phyloP scores from a whole-genome alignment of 1,139 yeast species.

The Blastobotrys petasosporus region DNA sequence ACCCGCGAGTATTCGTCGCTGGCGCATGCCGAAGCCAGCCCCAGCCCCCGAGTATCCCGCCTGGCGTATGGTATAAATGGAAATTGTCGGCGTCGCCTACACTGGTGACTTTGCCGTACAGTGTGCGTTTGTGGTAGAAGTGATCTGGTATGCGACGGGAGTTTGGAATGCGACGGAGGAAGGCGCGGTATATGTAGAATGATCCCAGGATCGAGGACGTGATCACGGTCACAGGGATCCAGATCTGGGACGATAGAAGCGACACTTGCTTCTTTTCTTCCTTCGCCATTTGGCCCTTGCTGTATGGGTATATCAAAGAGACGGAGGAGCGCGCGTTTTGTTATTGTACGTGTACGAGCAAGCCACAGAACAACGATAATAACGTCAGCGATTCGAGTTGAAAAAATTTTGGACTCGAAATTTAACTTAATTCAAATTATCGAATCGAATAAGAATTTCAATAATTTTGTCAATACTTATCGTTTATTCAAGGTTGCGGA shows the following conservation, averaged over 20 bases:
- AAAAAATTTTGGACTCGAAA: no score
- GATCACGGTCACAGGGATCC: constrained; percentile 24
- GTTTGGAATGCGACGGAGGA: constrained; percentile 31
- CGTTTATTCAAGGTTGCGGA: no score
- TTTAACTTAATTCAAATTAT: no score
- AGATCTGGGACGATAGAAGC: constrained; percentile 15
- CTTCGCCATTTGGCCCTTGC: no score
- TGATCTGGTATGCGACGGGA: constrained; percentile 28
- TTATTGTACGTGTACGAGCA: neutral
- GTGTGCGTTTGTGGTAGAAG: constrained; percentile 36
- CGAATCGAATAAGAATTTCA: no score
- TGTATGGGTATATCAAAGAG: no score
- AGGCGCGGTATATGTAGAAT: constrained; percentile 27
- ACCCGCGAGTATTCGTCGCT: constrained; percentile 33
- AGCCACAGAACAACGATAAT: neutral
- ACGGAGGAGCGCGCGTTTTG: no score
- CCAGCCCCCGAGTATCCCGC: constrained; percentile 87
- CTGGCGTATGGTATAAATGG: constrained; percentile 88
- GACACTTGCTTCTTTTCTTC: neutral
- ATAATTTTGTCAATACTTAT: no score
- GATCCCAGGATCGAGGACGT: constrained; percentile 25
- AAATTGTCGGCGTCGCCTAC: constrained; percentile 98
- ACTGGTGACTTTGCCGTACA: constrained; percentile 79
- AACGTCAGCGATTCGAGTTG: no score
- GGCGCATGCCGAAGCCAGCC: constrained; percentile 72